Conservation (phyloP, 495 filamentous ascomycete genomes). For the Penicillium cosmopolitanum region DNA sequence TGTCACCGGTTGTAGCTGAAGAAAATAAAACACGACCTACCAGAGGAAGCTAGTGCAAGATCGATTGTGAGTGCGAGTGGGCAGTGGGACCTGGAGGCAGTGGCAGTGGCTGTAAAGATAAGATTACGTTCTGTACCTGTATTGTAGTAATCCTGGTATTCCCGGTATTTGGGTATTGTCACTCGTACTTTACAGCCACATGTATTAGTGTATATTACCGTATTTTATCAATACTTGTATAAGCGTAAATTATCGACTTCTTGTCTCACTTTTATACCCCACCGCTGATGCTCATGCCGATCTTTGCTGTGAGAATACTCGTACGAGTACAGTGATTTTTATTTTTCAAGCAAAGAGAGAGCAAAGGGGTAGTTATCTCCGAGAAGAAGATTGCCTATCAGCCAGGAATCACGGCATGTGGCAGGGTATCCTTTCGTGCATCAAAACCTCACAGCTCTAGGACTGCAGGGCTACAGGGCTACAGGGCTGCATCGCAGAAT, state of each 20-base stretch:
- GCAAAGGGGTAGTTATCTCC: too few species aligned
- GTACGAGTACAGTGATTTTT: too few species aligned
- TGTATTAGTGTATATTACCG: background rate
- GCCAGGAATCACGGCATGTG: too few species aligned
- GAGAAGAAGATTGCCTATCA: too few species aligned
- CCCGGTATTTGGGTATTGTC: background rate
- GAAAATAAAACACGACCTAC: background rate
- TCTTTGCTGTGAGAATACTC: too few species aligned
- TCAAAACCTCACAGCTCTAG: too few species aligned
- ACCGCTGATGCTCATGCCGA: too few species aligned
- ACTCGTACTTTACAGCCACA: background rate
- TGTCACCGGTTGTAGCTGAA: constrained; percentile 8
- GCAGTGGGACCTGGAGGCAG: too few species aligned
- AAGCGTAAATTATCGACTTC: constrained; percentile 2
- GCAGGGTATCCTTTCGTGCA: too few species aligned
- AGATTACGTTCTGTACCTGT: background rate
- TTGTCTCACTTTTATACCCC: background rate
- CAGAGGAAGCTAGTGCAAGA: background rate
- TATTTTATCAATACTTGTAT: background rate
- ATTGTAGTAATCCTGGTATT: background rate
- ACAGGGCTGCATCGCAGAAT: too few species aligned
- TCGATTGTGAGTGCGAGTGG: background rate
- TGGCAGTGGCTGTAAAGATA: background rate
- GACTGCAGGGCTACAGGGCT: too few species aligned
- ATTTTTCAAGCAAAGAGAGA: too few species aligned